phyloP scores from a whole-genome alignment of 495 filamentous ascomycete species.

The Cenococcum geophilum region DNA sequence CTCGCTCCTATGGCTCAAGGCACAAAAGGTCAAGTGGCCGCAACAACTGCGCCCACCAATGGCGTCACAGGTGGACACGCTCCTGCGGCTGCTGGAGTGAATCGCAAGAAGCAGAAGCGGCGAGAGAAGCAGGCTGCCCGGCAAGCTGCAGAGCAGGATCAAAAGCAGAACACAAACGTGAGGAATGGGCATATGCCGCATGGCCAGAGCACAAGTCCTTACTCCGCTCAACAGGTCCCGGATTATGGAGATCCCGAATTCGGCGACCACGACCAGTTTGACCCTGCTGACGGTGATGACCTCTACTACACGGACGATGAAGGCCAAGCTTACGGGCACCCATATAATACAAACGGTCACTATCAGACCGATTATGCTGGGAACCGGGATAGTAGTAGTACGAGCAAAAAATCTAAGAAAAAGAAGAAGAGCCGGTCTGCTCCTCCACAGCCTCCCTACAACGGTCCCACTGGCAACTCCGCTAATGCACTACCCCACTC shows the following conservation, averaged over 20 bases:
- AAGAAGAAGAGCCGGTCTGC: conserved; percentile 51
- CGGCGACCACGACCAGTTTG: conserved; percentile 35
- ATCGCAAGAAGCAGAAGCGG: conserved; percentile 87
- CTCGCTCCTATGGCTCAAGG: conserved; percentile 29
- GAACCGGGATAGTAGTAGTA: not conserved
- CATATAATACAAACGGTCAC: conserved; percentile 30
- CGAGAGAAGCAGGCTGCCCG: conserved; percentile 50
- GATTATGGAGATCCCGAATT: conserved; percentile 35
- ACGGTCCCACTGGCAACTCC: conserved; percentile 11
- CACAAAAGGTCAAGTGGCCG: conserved; percentile 30
- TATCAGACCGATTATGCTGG: conserved; percentile 13
- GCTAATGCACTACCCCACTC: conserved; percentile 18
- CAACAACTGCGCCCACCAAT: conserved; percentile 27
- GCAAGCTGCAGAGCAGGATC: conserved; percentile 57
- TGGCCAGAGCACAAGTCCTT: conserved; percentile 10
- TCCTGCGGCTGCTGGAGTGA: conserved; percentile 46
- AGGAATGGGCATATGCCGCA: conserved; percentile 27
- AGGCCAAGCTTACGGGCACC: conserved; percentile 19
- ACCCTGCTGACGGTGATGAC: conserved; percentile 39
- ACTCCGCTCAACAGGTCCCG: conserved; percentile 13
- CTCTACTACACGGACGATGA: conserved; percentile 43
- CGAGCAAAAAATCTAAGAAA: conserved; percentile 58
- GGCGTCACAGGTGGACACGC: conserved; percentile 21
- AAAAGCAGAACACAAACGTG: conserved; percentile 15
- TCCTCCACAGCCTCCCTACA: conserved; percentile 25